Base-by-base conservation (phyloP, 2,329 filamentous ascomycete genomes). In the Talaromyces islandicus region DNA sequence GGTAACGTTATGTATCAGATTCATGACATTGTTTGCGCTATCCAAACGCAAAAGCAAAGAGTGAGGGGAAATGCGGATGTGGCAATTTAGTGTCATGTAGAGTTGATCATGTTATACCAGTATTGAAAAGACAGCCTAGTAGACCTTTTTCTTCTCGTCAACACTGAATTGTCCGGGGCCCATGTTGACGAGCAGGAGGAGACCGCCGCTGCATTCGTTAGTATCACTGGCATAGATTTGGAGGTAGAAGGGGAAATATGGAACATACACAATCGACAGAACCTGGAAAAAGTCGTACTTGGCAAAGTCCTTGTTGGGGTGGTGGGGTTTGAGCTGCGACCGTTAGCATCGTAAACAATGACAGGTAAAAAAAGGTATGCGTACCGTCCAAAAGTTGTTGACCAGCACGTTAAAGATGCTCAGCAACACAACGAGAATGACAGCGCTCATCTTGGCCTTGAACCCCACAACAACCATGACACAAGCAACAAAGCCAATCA, bases 221-320 rank as follows among this genome's bases (percentile, higher is more conserved):
- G 29, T 56, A 41, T 5, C 12, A 56, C 71, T 69, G 6, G 14
- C 3, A 54, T 10, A 24, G 24, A 46, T 46, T 3, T 7, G 4
- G 2, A 51, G 1, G 43, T 12, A 19, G 5, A 7, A 19, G 35
- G 24, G 30, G 21, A 21, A 35, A 46, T n/a, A n/a, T n/a, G n/a
- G 4, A 56, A 80, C 83, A 76, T 84, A 86, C 83, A 97, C 93
- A 74, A 99, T 99, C 57, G 94, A 99, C 59, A 99, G 84, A 70
- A 97, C 97, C 83, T 99, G 94, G 88, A 99, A 99, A 84, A 99
- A 99, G 77, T 99, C 94, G 85, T 99, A 99, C 81, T 99, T 99
- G 83, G 94, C 94, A 74, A 99, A 99, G 78, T 99, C 94, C 86
- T 97, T 97, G 84, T 97, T 93, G 54, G 94, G 94, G 82, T 99